Conservation (phyloP, 495 filamentous ascomycete species). For the Cudoniella acicularis region DNA sequence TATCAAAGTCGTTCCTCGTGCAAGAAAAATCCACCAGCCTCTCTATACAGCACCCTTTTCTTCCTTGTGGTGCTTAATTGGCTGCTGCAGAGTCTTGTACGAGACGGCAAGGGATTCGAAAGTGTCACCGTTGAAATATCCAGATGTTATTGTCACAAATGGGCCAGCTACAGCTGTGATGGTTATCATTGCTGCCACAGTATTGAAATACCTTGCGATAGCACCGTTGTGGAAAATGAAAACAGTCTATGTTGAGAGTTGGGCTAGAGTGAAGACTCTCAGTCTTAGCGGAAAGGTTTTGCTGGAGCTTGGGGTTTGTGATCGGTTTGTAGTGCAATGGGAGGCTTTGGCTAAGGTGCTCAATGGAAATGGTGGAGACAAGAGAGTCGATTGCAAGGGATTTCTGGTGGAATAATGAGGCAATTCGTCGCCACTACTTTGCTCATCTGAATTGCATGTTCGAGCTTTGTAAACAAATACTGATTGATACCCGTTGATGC, state of each 20-base stretch:
- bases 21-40: conserved; percentile 74
- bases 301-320: conserved; percentile 48
- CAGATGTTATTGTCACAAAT: conserved; percentile 79
- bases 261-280: conserved; percentile 74
- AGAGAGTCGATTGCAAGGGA: conserved; percentile 40
- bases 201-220: conserved; percentile 56
- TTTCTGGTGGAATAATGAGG: conserved; percentile 38
- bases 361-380: conserved; percentile 41
- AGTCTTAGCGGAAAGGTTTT: conserved; percentile 80
- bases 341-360: conserved; percentile 43
- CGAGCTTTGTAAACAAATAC: too few relatives aligned
- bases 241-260: conserved; percentile 85
- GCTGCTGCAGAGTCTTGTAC: conserved; percentile 32
- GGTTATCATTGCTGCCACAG: conserved; percentile 62
- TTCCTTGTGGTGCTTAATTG: conserved; percentile 53
- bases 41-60: conserved; percentile 62
- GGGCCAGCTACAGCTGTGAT: conserved; percentile 86
- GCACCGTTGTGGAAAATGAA: conserved; percentile 46
- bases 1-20: conserved; percentile 58
- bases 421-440: too few relatives aligned
- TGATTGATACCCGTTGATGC: too few relatives aligned
- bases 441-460: too few relatives aligned
- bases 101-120: neutral
- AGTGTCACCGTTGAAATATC: conserved; percentile 26
- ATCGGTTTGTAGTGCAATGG: conserved; percentile 79